Base-by-base conservation (phyloP, 2,329 filamentous ascomycete genomes). In the Trichoderma sp. region DNA sequence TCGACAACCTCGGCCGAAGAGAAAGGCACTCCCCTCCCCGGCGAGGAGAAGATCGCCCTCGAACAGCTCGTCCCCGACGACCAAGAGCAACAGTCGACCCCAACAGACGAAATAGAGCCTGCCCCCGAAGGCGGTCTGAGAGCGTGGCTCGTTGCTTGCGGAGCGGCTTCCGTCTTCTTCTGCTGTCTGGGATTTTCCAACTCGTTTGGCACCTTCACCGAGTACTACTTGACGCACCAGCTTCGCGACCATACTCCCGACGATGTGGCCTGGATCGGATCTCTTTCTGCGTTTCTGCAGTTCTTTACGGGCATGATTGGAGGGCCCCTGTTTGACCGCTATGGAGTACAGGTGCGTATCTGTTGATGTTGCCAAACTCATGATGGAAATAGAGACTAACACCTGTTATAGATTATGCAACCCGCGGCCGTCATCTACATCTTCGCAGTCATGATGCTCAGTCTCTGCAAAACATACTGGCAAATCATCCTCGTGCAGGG, bases 401-500 rank as follows among this genome's bases (percentile, higher is more conserved):
- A 11, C 10, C 10, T 32, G 32, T 11, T 32, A 14, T 55, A 79
- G 76, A 68, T 81, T 24, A 73, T 81, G 30, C 74, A 74, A 3
- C 77, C 78, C 0, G 76, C 76, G 1, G 75, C 76, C 11, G 60
- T 81, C 7, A 43, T 76, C 6, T 77, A 80, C 68, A 66, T 83
- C 34, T 71, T 83, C 56, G 75, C 77, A 24, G 74, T 84, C 59
- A 81, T 83, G 78, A 81, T 85, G 78, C 74, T 77, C 3, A 82
- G 79, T 63, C 72, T 80, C 8, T 85, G 83, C 72, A 79, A 74
- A 4, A 66, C 78, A 37, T 87, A 86, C 70, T 87, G 80, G 77
- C 84, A 87, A 6, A 79, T 86, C 72, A 82, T 87, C 77, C 82
- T 87, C 10, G 79, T 79, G 0, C 84, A 86, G 66, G 84, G 82